Percentiles rank a stretch among this genome's conserved stretches.
Evolutionary conservation across 305 asterid genomes (phyloP).

Genomic region (Fraxinus paxiana): DNA sequence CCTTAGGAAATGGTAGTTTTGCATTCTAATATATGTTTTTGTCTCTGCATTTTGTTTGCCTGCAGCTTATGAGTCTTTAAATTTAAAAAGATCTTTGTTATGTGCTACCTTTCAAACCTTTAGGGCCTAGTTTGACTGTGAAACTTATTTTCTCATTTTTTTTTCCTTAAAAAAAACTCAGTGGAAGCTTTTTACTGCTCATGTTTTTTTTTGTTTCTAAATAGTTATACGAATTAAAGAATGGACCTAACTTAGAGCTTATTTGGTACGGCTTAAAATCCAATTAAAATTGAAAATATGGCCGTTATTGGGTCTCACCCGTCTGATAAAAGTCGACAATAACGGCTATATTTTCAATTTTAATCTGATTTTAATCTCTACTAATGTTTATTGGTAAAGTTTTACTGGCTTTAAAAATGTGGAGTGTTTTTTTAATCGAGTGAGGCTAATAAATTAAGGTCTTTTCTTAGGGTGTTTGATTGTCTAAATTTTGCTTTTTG

Average conservation of each 20-base stretch:
- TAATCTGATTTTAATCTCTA: too few relatives aligned
- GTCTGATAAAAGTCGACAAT: too few relatives aligned
- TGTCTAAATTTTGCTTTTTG: conserved; percentile 13
- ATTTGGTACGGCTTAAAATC: too few relatives aligned
- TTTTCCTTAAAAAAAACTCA: neutral
- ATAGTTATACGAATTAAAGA: too few relatives aligned
- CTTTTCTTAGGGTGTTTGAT: conserved; percentile 6
- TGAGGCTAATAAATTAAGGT: neutral
- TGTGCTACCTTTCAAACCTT: neutral
- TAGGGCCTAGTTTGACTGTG: neutral
- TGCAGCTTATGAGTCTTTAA: neutral
- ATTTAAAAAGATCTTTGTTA: neutral
- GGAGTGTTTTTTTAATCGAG: neutral
- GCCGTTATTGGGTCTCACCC: too few relatives aligned
- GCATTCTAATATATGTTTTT: conserved; percentile 31
- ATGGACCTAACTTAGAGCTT: neutral
- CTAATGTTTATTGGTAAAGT: neutral
- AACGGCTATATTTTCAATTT: too few relatives aligned
- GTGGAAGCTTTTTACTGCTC: neutral
- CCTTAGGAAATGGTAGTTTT: conserved; percentile 37
- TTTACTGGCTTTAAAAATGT: neutral
- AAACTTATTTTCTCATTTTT: neutral
- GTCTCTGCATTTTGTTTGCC: conserved; percentile 29
- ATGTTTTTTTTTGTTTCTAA: too few relatives aligned
- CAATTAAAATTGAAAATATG: too few relatives aligned